A percentile compares a stretch with the other conserved stretches of the same genome.
These are phyloP conservation scores for Chrysophaeum taylorii DNA, from an alignment of 352 stramenopile genomes.

Conservation along the genomic window DNA sequence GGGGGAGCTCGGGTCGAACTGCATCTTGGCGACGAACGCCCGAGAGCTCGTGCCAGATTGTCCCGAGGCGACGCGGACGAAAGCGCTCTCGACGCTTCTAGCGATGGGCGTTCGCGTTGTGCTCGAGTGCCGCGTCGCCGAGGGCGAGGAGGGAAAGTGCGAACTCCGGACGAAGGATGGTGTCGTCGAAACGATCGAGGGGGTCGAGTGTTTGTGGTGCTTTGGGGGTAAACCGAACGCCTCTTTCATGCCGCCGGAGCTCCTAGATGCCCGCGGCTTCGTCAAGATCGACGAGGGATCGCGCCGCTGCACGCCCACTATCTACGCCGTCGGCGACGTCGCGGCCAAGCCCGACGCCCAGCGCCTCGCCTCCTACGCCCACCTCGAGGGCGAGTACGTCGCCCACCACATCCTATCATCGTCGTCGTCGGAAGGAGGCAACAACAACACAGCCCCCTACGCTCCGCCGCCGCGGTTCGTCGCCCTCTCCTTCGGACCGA, in stretches of 20 bases:
- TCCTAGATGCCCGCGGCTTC: not conserved
- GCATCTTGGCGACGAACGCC: not conserved
- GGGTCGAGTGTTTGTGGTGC: not conserved
- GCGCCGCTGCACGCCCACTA: not conserved
- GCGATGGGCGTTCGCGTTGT: not conserved
- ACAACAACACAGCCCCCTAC: not conserved
- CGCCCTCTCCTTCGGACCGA: not conserved
- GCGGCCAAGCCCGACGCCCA: not conserved
- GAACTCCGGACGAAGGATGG: not conserved
- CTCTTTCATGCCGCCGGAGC: not conserved
- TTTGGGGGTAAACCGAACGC: not conserved
- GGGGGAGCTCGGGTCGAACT: not conserved
- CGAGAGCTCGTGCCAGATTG: not conserved
- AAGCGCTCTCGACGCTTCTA: not conserved
- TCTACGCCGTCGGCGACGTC: constrained; percentile 4
- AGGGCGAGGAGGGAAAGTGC: not conserved
- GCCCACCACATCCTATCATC: not conserved
- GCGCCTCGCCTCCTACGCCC: constrained; percentile 1
- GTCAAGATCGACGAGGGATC: not conserved
- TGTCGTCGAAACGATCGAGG: not conserved
- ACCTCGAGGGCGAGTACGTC: constrained; percentile 7
- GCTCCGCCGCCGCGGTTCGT: not conserved
- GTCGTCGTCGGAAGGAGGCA: not conserved
- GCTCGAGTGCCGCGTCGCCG: not conserved
- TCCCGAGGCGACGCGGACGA: not conserved